These are phyloP conservation scores for Gynochthodes officinalis DNA, from an alignment of 257 asterid species.

Conservation along the genomic window DNA sequence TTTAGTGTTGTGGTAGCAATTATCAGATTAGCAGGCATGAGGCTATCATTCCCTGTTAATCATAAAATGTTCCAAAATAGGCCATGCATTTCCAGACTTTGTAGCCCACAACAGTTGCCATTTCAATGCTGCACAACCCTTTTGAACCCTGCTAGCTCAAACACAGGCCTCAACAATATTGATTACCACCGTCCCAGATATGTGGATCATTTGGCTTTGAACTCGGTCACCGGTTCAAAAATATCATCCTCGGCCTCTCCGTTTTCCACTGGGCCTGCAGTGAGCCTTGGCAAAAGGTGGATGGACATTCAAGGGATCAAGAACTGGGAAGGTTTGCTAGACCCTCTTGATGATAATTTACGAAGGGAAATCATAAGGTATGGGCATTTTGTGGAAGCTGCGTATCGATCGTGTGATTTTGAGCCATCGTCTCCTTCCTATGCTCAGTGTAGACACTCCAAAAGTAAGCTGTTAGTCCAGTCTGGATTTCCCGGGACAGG, in stretches of 20 bases:
- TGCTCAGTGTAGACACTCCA: constrained; percentile 50
- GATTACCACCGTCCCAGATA: constrained; percentile 16
- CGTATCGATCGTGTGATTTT: constrained; percentile 59
- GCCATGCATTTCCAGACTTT: constrained; percentile 38
- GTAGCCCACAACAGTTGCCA: constrained; percentile 12
- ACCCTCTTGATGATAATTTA: constrained; percentile 67
- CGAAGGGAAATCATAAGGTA: constrained; percentile 71
- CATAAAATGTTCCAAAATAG: constrained; percentile 19
- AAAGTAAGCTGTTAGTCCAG: constrained; percentile 29
- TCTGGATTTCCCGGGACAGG: constrained; percentile 51
- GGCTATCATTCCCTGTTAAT: constrained; percentile 25
- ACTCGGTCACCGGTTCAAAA: neutral
- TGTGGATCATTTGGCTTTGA: constrained; percentile 8
- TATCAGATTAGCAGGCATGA: constrained; percentile 45
- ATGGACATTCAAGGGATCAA: constrained; percentile 68
- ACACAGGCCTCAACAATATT: constrained; percentile 17
- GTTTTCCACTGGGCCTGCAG: constrained; percentile 2
- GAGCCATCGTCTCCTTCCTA: constrained; percentile 54
- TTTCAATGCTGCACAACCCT: constrained; percentile 7
- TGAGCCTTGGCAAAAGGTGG: constrained; percentile 42
- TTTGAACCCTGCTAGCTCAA: constrained; percentile 8
- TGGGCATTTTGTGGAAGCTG: constrained; percentile 68
- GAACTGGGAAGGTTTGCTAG: constrained; percentile 79
- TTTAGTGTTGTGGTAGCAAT: neutral
- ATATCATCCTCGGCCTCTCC: constrained; percentile 2